phyloP scores from a whole-genome alignment of 306 rosid genomes.

The Quercus agrifolia region DNA sequence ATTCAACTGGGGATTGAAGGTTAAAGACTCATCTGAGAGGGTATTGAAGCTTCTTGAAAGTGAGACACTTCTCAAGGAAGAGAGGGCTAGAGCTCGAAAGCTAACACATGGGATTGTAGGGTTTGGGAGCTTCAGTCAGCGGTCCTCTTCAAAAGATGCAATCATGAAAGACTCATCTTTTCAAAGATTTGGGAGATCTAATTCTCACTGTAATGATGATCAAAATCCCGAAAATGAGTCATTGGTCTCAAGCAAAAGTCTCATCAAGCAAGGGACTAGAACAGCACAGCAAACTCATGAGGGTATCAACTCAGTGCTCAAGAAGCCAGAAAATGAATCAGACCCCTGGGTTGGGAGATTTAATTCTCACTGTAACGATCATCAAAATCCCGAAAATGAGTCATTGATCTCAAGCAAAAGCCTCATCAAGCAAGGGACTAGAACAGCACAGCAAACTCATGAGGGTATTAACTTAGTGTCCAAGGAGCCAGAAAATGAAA shows the following conservation, averaged over 20 bases:
- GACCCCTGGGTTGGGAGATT: slow-evolving; percentile 8
- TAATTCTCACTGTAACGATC: slow-evolving; percentile 31
- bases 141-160: slow-evolving; percentile 25
- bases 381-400: slow-evolving; percentile 8
- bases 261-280: background rate
- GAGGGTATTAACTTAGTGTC: background rate
- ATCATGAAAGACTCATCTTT: slow-evolving; percentile 16
- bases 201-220: slow-evolving; percentile 30
- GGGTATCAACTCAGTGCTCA: background rate
- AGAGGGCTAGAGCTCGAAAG: slow-evolving; percentile 49
- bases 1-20: slow-evolving; percentile 70
- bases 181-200: slow-evolving; percentile 32
- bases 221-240: slow-evolving; percentile 9
- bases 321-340: slow-evolving; percentile 10
- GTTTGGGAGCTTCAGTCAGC: slow-evolving; percentile 56
- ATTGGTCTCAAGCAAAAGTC: background rate
- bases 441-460: background rate
- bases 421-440: background rate
- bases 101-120: slow-evolving; percentile 62
- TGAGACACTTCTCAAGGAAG: slow-evolving; percentile 34
- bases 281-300: background rate
- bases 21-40: slow-evolving; percentile 47
- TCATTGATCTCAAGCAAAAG: background rate
- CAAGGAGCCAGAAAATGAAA: slow-evolving; percentile 4
- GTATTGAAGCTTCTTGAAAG: slow-evolving; percentile 43